phyloP scores from a whole-genome alignment of 305 asterid genomes.

The Nicotiana rustica region DNA sequence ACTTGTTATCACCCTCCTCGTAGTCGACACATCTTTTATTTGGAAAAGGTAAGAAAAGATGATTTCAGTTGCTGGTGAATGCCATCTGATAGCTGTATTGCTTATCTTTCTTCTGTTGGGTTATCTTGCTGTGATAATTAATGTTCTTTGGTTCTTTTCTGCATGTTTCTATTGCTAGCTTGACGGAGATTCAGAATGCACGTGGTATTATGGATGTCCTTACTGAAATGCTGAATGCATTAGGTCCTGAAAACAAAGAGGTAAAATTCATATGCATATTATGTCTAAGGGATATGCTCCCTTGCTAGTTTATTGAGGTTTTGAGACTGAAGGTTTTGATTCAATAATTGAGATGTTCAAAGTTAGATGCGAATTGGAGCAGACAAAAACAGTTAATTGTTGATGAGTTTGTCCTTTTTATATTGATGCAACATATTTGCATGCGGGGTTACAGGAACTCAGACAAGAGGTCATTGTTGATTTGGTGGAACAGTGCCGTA shows the following conservation, averaged over 20 bases:
- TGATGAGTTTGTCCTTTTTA: neutral
- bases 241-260: conserved; percentile 92
- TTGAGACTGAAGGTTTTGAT: conserved; percentile 15
- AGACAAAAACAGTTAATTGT: neutral
- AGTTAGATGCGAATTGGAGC: conserved; percentile 2
- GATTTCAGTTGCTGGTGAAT: neutral
- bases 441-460: conserved; percentile 63
- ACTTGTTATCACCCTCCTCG: neutral
- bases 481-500: conserved; percentile 97
- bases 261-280: conserved; percentile 46
- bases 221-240: conserved; percentile 93
- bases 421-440: conserved; percentile 30
- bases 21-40: neutral
- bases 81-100: neutral
- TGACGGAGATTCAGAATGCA: conserved; percentile 94
- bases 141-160: conserved; percentile 18
- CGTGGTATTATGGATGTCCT: conserved; percentile 99
- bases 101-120: neutral
- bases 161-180: conserved; percentile 53
- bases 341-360: conserved; percentile 11
- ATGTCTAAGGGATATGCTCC: conserved; percentile 1
- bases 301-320: neutral
- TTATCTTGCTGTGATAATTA: neutral
- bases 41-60: neutral
- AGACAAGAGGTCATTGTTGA: conserved; percentile 97